Evolutionary conservation across 257 asterid species (phyloP).

Genomic region (Salvia miltiorrhiza): DNA sequence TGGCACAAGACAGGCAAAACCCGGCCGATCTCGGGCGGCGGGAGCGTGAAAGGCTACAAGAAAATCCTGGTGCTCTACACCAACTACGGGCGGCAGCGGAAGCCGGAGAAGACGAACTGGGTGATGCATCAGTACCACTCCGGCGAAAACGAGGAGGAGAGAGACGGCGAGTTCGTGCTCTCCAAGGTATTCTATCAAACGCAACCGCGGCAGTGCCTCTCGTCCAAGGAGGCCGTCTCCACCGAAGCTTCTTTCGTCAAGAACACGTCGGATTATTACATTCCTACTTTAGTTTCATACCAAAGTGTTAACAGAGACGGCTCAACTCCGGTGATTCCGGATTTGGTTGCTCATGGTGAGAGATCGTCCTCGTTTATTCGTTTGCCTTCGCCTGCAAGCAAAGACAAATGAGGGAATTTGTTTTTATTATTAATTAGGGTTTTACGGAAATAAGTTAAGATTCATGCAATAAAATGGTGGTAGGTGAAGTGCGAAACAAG

Average conservation of each 20-base stretch:
- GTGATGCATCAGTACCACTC: slow-evolving; percentile 86
- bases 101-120: slow-evolving; percentile 88
- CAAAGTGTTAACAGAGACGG: slow-evolving; percentile 27
- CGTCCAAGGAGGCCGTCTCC: slow-evolving; percentile 20
- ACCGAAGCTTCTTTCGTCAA: slow-evolving; percentile 5
- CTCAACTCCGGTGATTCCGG: slow-evolving; percentile 34
- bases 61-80: slow-evolving; percentile 79
- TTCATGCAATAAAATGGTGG: slow-evolving; percentile 15
- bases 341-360: slow-evolving; percentile 48
- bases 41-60: slow-evolving; percentile 62
- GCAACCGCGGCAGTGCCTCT: slow-evolving; percentile 71
- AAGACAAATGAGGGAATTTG: slow-evolving; percentile 38
- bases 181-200: slow-evolving; percentile 86
- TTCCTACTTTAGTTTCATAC: slow-evolving; percentile 30
- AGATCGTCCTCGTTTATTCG: slow-evolving; percentile 57
- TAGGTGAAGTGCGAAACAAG: slow-evolving; percentile 3
- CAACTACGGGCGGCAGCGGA: slow-evolving; percentile 71
- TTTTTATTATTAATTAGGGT: not conserved
- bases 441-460: slow-evolving; percentile 1
- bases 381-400: slow-evolving; percentile 58
- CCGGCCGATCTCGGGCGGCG: slow-evolving; percentile 38
- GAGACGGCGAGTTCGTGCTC: slow-evolving; percentile 72
- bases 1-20: slow-evolving; percentile 96
- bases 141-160: slow-evolving; percentile 73
- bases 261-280: slow-evolving; percentile 35